These are phyloP conservation scores for Diaporthe aspalathi DNA, from an alignment of 2,329 filamentous ascomycete species.

Conservation along the genomic window DNA sequence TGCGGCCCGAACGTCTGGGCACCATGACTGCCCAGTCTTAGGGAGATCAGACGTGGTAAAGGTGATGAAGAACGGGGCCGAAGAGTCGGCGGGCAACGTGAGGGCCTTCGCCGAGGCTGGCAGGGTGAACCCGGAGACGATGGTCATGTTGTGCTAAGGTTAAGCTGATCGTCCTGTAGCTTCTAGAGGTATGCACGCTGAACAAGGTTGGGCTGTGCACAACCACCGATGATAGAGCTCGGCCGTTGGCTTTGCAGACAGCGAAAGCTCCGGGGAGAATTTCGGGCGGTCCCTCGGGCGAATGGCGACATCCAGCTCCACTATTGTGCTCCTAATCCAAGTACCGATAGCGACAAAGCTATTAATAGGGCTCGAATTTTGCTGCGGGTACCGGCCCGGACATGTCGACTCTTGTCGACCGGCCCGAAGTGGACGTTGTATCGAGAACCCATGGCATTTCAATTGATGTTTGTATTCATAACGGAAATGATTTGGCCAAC, in stretches of 20 bases:
- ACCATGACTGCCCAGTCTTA: conserved; percentile 10
- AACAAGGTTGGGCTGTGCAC: not conserved
- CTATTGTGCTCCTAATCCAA: not conserved
- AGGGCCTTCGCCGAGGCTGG: not conserved
- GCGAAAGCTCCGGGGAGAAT: too few species aligned
- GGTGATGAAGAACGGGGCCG: conserved; percentile 5
- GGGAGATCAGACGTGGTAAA: not conserved
- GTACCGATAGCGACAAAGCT: too few species aligned
- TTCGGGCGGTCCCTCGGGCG: too few species aligned
- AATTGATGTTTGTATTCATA: not conserved
- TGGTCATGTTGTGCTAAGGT: not conserved
- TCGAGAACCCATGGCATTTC: not conserved
- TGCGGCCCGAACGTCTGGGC: conserved; percentile 5
- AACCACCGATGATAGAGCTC: not conserved
- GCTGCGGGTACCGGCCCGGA: not conserved
- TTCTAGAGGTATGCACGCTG: not conserved
- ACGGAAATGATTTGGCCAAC: too few species aligned
- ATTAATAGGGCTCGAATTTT: too few species aligned
- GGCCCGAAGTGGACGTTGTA: not conserved
- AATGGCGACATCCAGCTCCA: not conserved
- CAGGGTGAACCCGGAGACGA: not conserved
- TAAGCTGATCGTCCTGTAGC: not conserved
- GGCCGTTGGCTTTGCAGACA: too few species aligned
- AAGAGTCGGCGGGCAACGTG: too few species aligned
- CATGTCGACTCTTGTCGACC: not conserved